These are phyloP conservation scores for Entomortierella beljakovae DNA, from an alignment of 192 early-diverging fungal genomes.

Conservation along the genomic window DNA sequence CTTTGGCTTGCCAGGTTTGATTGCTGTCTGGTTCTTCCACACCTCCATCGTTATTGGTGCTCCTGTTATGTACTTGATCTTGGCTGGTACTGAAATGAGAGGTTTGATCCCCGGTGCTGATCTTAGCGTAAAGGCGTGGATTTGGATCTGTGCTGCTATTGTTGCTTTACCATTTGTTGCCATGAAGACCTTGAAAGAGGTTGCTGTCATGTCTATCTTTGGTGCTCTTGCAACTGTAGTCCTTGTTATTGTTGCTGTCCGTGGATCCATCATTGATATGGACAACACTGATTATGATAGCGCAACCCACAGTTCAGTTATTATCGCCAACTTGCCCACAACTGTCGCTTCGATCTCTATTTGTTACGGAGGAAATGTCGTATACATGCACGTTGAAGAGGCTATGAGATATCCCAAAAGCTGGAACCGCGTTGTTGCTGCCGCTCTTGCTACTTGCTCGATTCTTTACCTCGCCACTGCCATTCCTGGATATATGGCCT, in stretches of 20 bases:
- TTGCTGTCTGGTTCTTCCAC: constrained; percentile 75
- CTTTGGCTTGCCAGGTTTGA: constrained; percentile 74
- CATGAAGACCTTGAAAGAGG: constrained; percentile 84
- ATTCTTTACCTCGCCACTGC: constrained; percentile 77
- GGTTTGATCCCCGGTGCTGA: constrained; percentile 59
- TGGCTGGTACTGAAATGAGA: constrained; percentile 78
- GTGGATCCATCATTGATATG: constrained; percentile 64
- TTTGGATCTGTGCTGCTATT: constrained; percentile 65
- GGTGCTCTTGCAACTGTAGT: constrained; percentile 79
- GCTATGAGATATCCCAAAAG: constrained; percentile 77
- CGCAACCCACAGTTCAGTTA: constrained; percentile 62
- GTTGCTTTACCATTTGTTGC: constrained; percentile 80
- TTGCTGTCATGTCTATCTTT: constrained; percentile 79
- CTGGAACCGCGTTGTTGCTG: constrained; percentile 76
- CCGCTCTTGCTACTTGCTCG: constrained; percentile 72
- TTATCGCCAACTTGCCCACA: constrained; percentile 77
- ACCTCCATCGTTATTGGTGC: constrained; percentile 76
- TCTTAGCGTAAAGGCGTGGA: constrained; percentile 67
- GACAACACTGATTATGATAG: constrained; percentile 42
- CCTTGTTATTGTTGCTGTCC: constrained; percentile 77
- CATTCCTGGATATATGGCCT: constrained; percentile 78
- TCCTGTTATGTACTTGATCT: constrained; percentile 76
- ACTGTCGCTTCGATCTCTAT: constrained; percentile 85
- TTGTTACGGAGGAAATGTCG: constrained; percentile 85
- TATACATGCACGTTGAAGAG: constrained; percentile 88